Percentiles rank a stretch among this genome's conserved stretches.
Evolutionary conservation across 768 basidiomycete genomes (phyloP).

Genomic region (Trametes punicea): DNA sequence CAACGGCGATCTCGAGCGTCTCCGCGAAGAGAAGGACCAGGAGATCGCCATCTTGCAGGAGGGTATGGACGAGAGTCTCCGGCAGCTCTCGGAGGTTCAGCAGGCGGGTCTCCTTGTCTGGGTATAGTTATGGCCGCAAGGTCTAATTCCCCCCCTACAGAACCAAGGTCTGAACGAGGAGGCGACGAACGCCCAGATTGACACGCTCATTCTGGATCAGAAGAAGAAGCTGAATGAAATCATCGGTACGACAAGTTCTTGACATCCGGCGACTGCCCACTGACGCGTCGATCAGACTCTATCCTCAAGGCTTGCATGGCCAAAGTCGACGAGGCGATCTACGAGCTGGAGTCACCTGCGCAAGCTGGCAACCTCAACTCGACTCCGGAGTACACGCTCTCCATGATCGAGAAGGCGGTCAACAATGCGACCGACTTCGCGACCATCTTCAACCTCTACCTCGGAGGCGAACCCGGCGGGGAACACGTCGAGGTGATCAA

Average conservation of each 20-base stretch:
- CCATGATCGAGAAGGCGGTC: slow-evolving; percentile 96
- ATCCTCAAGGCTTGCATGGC: slow-evolving; percentile 95
- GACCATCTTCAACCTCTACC: slow-evolving; percentile 86
- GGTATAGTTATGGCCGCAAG: not conserved
- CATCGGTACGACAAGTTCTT: slow-evolving; percentile 59
- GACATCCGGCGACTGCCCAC: not conserved
- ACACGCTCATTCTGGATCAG: slow-evolving; percentile 93
- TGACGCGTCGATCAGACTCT: slow-evolving; percentile 61
- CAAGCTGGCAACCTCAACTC: slow-evolving; percentile 94
- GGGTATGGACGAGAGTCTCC: slow-evolving; percentile 89
- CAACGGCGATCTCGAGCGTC: slow-evolving; percentile 68
- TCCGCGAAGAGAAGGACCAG: slow-evolving; percentile 95
- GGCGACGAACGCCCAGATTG: slow-evolving; percentile 95
- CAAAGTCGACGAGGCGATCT: slow-evolving; percentile 96
- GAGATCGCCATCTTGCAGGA: slow-evolving; percentile 95
- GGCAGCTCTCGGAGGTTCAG: slow-evolving; percentile 82
- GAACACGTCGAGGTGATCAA: slow-evolving; percentile 98
- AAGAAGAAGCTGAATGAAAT: slow-evolving; percentile 97
- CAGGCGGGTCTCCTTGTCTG: slow-evolving; percentile 54
- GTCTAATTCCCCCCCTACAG: slow-evolving; percentile 38
- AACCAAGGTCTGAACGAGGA: slow-evolving; percentile 81
- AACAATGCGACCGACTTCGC: slow-evolving; percentile 97
- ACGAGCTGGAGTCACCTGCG: slow-evolving; percentile 94
- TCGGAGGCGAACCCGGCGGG: slow-evolving; percentile 83
- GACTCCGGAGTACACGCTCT: slow-evolving; percentile 97